Evolutionary conservation across 2,329 filamentous ascomycete species (phyloP).

Genomic region (Cadophora malorum): DNA sequence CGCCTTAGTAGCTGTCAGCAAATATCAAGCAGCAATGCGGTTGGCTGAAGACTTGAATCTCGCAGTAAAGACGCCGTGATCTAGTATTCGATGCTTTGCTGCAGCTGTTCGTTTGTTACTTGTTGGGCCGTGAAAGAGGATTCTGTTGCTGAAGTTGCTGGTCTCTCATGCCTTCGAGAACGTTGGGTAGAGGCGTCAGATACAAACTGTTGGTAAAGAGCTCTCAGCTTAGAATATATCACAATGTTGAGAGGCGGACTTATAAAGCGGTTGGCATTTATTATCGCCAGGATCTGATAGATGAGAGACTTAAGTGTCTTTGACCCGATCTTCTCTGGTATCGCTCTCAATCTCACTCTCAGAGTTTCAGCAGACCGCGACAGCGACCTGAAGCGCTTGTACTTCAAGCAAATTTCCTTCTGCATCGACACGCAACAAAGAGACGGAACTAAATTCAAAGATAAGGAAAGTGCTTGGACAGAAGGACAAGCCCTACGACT

Average conservation of each 20-base stretch:
- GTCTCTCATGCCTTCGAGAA: neutral
- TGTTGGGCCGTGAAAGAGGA: neutral
- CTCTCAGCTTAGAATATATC: constrained; percentile 1
- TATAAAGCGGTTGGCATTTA: neutral
- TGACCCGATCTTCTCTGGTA: neutral
- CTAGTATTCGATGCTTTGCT: neutral
- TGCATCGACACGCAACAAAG: constrained; percentile 2
- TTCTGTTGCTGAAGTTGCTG: neutral
- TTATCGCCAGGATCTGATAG: constrained; percentile 14
- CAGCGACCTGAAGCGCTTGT: constrained; percentile 1
- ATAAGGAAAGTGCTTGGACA: constrained; percentile 10
- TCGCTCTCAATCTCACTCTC: neutral
- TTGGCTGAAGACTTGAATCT: neutral
- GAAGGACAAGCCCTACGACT: constrained; percentile 4
- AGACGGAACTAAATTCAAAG: neutral
- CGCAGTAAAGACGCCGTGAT: neutral
- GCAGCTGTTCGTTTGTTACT: neutral
- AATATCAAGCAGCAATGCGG: neutral
- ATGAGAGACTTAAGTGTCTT: neutral
- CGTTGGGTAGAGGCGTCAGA: neutral
- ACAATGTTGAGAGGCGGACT: neutral
- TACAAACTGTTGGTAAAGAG: neutral
- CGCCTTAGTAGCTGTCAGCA: neutral
- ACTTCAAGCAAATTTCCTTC: constrained; percentile 16
- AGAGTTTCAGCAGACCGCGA: constrained; percentile 13